Evolutionary conservation across 345 rosid species (phyloP).

Genomic region (Hevea brasiliensis): DNA sequence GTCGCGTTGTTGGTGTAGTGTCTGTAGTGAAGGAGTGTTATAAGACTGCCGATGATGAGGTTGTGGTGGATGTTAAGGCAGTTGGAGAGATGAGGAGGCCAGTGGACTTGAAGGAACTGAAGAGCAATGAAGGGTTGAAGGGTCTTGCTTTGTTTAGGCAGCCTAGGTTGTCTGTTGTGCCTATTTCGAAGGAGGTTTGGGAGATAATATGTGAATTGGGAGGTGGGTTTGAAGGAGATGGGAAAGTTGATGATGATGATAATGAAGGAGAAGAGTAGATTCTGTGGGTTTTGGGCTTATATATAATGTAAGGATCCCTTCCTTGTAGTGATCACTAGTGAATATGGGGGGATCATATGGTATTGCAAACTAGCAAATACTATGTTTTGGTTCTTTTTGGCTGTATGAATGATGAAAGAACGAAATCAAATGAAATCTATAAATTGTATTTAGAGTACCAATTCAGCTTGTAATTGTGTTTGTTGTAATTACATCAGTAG

Average conservation of each 20-base stretch:
- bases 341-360: no score
- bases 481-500: no score
- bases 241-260: slow-evolving; percentile 18
- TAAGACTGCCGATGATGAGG: slow-evolving; percentile 35
- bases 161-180: slow-evolving; percentile 90
- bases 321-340: no score
- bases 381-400: no score
- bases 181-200: slow-evolving; percentile 64
- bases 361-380: no score
- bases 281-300: not conserved
- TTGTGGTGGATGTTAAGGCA: slow-evolving; percentile 72
- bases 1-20: slow-evolving; percentile 82
- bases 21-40: slow-evolving; percentile 69
- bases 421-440: no score
- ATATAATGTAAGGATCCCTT: not conserved
- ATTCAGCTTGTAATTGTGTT: no score
- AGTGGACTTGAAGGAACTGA: slow-evolving; percentile 82
- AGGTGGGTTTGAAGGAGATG: slow-evolving; percentile 81
- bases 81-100: slow-evolving; percentile 74
- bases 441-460: no score
- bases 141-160: slow-evolving; percentile 70
- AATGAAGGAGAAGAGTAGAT: slow-evolving; percentile 3
- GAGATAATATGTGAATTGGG: slow-evolving; percentile 66
- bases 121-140: slow-evolving; percentile 53
- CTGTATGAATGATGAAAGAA: no score